Base-by-base conservation (phyloP, 2,329 filamentous ascomycete species). In the Monosporascus sp. region DNA sequence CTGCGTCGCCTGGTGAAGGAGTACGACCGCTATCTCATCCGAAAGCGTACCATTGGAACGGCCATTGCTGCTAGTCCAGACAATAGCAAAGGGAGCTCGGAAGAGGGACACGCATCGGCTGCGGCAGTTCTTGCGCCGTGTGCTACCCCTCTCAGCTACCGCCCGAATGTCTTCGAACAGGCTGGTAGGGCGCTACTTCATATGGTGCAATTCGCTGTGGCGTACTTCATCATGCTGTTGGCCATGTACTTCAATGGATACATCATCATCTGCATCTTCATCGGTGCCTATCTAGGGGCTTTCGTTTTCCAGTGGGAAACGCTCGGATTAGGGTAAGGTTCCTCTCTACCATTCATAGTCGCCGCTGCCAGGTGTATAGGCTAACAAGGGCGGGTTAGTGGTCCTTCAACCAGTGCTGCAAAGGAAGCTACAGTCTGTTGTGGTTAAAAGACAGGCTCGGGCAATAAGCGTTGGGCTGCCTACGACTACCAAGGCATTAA, bases 211-310 rank as follows among this genome's bases (percentile, higher is more conserved):
- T 90, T 93, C 62, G 83, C 82, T 0, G 79, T 90, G 2, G 88
- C 87, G 2, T 94, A 93, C 67, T 83, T 93, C 60, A 70, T 93
- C 63, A 93, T 94, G 89, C 71, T 88, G 72, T 52, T 61, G n/a
- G 78, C 77, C 57, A 82, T 81, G 77, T 82, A 83, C 66, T 84
- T 79, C 70, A 83, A 83, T 60, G 82, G 85, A 9, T 94, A 90
- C 69, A 79, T 94, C 57, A 89, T 94, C 67, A 85, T 93, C 54
- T 89, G 84, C 60, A 90, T 94, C 67, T 82, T 93, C 57, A 80
- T 93, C 52, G 90, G 90, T 1, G 83, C 87, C 0, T 90, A 83
- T 58, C 52, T 92, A 5, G 90, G 89, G 17, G 77, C 80, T 14
- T 89, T 91, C 58, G 64, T 89, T 54, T 93, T 90, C 66, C 81